A percentile compares a stretch with the other conserved stretches of the same genome.
These are phyloP conservation scores for Chrysosphaeria jannelii DNA, from an alignment of 2,329 filamentous ascomycete species.

Conservation along the genomic window DNA sequence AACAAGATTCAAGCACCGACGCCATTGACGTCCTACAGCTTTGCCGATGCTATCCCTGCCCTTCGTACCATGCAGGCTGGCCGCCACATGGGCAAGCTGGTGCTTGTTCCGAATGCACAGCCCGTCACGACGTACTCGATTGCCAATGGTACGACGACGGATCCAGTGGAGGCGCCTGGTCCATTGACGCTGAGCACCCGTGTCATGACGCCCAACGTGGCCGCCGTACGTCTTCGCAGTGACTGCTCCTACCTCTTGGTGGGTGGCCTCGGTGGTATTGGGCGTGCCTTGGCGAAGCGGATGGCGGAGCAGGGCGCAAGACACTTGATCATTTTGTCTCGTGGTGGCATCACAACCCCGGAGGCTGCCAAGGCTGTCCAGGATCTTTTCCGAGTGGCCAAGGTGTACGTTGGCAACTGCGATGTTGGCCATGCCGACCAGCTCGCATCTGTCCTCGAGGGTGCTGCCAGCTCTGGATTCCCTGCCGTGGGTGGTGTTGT, in stretches of 20 bases:
- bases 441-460: slow-evolving; percentile 2
- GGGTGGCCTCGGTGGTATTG: slow-evolving; percentile 20
- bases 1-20: slow-evolving; percentile 1
- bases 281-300: slow-evolving; percentile 17
- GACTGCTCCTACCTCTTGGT: slow-evolving; percentile 19
- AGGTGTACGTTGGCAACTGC: slow-evolving; percentile 3
- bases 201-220: slow-evolving; percentile 2
- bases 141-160: slow-evolving; percentile 1
- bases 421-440: slow-evolving; percentile 3
- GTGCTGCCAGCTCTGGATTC: slow-evolving; percentile 2
- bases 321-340: slow-evolving; percentile 16
- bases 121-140: slow-evolving; percentile 1
- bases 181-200: slow-evolving; percentile 1
- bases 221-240: slow-evolving; percentile 2
- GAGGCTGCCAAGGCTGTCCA: too few relatives aligned
- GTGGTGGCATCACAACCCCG: too few relatives aligned
- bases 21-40: slow-evolving; percentile 2
- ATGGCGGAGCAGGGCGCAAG: slow-evolving; percentile 18
- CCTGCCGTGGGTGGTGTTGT: slow-evolving; percentile 4
- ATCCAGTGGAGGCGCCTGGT: not conserved
- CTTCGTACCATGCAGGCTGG: slow-evolving; percentile 14
- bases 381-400: too few relatives aligned
- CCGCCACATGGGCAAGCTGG: slow-evolving; percentile 11
- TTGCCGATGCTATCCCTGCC: slow-evolving; percentile 9
- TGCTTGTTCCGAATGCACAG: slow-evolving; percentile 3